A percentile compares a stretch with the other conserved stretches of the same genome.
Conservation (phyloP, 2,329 filamentous ascomycete genomes). For the Thielaviopsis cerberus region DNA sequence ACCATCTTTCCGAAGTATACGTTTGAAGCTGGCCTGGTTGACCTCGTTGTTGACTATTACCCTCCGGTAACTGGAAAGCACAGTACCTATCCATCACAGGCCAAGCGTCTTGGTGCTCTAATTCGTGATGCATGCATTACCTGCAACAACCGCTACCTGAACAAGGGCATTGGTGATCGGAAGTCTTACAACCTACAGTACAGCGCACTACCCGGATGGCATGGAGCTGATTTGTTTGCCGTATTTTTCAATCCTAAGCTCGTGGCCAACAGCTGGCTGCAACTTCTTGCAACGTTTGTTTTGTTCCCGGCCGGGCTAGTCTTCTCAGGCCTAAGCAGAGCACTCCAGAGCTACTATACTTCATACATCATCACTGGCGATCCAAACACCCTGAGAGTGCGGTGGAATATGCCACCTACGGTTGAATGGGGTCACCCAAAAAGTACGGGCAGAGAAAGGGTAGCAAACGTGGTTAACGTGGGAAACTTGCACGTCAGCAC, state of each 20-base stretch:
- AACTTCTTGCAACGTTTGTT: conserved; percentile 15
- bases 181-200: conserved; percentile 25
- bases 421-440: conserved; percentile 19
- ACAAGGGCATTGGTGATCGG: conserved; percentile 19
- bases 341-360: conserved; percentile 23
- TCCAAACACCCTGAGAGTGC: conserved; percentile 20
- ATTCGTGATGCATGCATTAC: conserved; percentile 21
- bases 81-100: conserved; percentile 16
- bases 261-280: conserved; percentile 15
- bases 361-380: conserved; percentile 23
- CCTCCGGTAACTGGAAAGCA: conserved; percentile 13
- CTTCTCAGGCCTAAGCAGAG: conserved; percentile 19
- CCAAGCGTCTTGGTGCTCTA: conserved; percentile 17
- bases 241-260: conserved; percentile 22
- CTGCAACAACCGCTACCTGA: conserved; percentile 21
- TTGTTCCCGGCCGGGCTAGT: conserved; percentile 18
- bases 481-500: conserved; percentile 18
- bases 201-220: conserved; percentile 21
- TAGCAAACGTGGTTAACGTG: conserved; percentile 19
- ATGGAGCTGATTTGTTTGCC: conserved; percentile 23
- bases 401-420: conserved; percentile 19
- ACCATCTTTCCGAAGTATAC: conserved; percentile 19
- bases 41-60: conserved; percentile 17
- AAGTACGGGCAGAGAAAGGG: conserved; percentile 14
- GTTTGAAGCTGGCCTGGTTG: conserved; percentile 15